phyloP scores from a whole-genome alignment of 345 rosid genomes.

The Mallotus nudiflorus region DNA sequence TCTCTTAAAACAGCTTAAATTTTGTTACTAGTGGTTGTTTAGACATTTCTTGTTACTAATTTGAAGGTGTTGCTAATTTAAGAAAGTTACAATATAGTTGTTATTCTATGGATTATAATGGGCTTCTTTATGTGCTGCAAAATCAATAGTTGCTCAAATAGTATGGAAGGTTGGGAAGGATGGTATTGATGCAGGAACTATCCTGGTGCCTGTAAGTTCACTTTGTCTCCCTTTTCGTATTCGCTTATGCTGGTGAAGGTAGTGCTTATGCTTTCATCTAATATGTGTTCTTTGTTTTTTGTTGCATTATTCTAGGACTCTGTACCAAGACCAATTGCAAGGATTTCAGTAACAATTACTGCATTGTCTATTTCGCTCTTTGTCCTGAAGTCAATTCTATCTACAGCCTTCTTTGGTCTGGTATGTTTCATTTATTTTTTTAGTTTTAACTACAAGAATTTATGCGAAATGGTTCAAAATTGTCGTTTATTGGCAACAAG shows the following conservation, averaged over 20 bases:
- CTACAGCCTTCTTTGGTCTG: constrained; percentile 78
- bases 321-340: constrained; percentile 32
- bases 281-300: background rate
- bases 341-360: constrained; percentile 29
- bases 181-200: constrained; percentile 81
- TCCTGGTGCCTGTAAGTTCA: constrained; percentile 78
- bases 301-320: constrained; percentile 11
- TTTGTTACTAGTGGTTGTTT: too few relatives aligned
- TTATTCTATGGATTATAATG: background rate
- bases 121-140: constrained; percentile 4
- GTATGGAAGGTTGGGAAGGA: constrained; percentile 83
- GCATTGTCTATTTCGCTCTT: constrained; percentile 50
- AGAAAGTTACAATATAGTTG: background rate
- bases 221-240: constrained; percentile 14
- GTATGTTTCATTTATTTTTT: constrained; percentile 37
- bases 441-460: background rate
- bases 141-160: constrained; percentile 63
- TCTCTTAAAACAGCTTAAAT: too few relatives aligned
- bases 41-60: too few relatives aligned
- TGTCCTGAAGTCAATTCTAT: constrained; percentile 38
- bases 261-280: background rate
- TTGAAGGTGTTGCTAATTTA: too few relatives aligned
- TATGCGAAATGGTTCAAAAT: background rate
- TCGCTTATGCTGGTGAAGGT: background rate
- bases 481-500: background rate